Evolutionary conservation across 768 basidiomycete species (phyloP), one percentile per base, ranked within the genome.

Genomic region (Xerocomellus intermedius): DNA sequence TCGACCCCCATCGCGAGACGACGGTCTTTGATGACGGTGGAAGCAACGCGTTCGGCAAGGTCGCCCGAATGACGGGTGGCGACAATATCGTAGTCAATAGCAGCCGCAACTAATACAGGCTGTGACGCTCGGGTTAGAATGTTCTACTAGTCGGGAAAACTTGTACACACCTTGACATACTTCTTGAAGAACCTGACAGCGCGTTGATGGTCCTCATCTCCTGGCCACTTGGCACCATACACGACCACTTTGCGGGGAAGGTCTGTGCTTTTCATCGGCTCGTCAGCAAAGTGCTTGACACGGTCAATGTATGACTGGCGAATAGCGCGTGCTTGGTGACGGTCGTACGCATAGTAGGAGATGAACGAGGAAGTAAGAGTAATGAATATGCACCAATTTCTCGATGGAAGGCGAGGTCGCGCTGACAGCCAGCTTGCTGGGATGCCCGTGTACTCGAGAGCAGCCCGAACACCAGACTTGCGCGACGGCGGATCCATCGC

Each of bases 341-440:
- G 83, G 79, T 99, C 97, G 71, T 97, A 94, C 50, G 83, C 75
- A 75, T 93, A 97, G 51, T 82, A 79, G 22, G 87, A 89, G 4
- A 85, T 65, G 32, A 89, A 62, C 7, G 87, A 80, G 14, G 85
- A 84, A 5, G 91, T 86, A 62, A 93, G 72, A 28, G 85, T 79
- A 53, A 94, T 79, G 75, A 98, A 98, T 65, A 96, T 94, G 60
- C 92, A 83, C 94, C 93, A 95, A 64, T 97, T 97, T 57, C 92
- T 82, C 1, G 91, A 93, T 4, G 95, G 96, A 16, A 95, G 79
- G 59, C 83, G 85, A 2, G 94, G 95, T 35, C 89, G 83, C 69
- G 89, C 91, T 61, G 85, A 82, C 38, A 97, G 78, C 82, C 92
- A 93, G 46, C 87, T 87, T 16, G 85, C 77, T 26, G 85, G 84